phyloP scores from a whole-genome alignment of 345 rosid species.

The Firmiana major region DNA sequence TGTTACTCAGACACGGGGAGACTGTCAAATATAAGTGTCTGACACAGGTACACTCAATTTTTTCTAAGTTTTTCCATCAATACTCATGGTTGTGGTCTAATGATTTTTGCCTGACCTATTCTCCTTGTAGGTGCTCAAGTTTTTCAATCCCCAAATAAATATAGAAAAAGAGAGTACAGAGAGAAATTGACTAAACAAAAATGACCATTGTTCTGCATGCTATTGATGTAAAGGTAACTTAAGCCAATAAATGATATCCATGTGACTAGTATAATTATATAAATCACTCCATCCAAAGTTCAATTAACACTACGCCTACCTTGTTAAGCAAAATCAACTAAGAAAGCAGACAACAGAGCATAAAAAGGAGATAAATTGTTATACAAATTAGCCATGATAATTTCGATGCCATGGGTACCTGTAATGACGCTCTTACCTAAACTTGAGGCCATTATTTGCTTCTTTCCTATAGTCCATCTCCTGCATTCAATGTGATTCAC shows the following conservation, averaged over 20 bases:
- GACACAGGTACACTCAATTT: not conserved
- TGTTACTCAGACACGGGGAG: not conserved
- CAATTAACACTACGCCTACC: not conserved
- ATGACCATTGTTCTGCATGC: not conserved
- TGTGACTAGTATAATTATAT: not conserved
- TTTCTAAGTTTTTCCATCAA: not conserved
- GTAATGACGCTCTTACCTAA: slow-evolving; percentile 54
- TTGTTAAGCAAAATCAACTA: not conserved
- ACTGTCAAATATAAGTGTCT: not conserved
- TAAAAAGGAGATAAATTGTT: not conserved
- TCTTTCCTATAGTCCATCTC: slow-evolving; percentile 95
- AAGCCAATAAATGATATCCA: not conserved
- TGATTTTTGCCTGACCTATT: not conserved
- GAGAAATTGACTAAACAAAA: not conserved
- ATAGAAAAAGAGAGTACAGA: not conserved
- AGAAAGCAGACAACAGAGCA: not conserved
- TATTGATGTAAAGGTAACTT: not conserved
- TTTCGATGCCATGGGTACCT: not conserved
- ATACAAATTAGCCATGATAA: not conserved
- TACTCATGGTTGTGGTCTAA: not conserved
- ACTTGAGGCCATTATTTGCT: slow-evolving; percentile 81
- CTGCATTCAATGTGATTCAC: slow-evolving; percentile 99
- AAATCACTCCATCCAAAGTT: not conserved
- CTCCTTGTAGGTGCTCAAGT: not conserved
- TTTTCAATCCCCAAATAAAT: not conserved